Evolutionary conservation across 352 stramenopile genomes (phyloP).

Genomic region (Lagenidium sp.): DNA sequence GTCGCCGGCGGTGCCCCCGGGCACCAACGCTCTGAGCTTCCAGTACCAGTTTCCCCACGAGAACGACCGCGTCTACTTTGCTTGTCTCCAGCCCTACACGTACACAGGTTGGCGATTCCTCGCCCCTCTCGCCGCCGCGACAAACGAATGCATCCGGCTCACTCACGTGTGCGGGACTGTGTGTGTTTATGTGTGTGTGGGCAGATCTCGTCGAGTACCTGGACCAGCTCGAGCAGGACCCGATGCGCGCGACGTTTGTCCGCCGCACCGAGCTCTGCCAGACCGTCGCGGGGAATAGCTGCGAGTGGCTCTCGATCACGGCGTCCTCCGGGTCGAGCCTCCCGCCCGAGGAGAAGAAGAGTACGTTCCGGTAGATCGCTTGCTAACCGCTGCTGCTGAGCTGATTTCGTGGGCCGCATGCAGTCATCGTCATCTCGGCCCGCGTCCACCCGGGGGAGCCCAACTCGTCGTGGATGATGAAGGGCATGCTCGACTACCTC

Average conservation of each 20-base stretch:
- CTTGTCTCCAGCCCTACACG: conserved; percentile 81
- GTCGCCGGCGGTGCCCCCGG: conserved; percentile 21
- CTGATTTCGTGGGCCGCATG: no score
- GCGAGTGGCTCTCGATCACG: conserved; percentile 88
- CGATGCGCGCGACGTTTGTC: conserved; percentile 25
- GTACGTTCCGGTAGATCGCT: conserved; percentile 12
- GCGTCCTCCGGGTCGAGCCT: conserved; percentile 28
- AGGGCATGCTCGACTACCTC: conserved; percentile 89
- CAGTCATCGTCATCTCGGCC: conserved; percentile 79
- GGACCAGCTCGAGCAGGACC: conserved; percentile 41
- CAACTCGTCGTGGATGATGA: conserved; percentile 90
- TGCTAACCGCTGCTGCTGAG: no score
- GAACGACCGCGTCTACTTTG: conserved; percentile 73
- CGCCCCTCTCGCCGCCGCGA: no score
- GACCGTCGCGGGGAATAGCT: conserved; percentile 77
- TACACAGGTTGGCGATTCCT: conserved; percentile 78
- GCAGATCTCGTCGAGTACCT: conserved; percentile 71
- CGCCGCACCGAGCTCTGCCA: conserved; percentile 72
- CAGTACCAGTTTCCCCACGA: conserved; percentile 61
- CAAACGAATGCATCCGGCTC: no score
- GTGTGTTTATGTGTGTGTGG: no score
- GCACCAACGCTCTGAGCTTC: conserved; percentile 50
- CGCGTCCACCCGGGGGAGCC: conserved; percentile 87
- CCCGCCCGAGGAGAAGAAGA: conserved; percentile 32
- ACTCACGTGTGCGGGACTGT: no score